phyloP scores from a whole-genome alignment of 305 asterid genomes.

The Fraxinus angustifolia region DNA sequence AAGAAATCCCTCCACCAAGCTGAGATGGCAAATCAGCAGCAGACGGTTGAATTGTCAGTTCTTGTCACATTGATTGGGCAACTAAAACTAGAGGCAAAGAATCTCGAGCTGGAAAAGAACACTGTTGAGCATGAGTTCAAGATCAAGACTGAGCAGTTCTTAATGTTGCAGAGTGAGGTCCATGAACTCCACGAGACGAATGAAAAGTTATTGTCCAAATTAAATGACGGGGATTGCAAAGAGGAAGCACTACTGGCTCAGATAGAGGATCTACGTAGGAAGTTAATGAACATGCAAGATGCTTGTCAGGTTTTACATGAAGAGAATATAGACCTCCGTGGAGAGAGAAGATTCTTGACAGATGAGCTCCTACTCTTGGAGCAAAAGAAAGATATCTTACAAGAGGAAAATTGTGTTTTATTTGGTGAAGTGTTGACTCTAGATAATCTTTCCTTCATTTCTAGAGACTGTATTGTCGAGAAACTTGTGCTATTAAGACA shows the following conservation, averaged over 20 bases:
- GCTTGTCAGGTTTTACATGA: conserved; percentile 40
- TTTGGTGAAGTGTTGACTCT: conserved; percentile 46
- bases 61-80: conserved; percentile 62
- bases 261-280: conserved; percentile 41
- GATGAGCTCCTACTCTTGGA: conserved; percentile 36
- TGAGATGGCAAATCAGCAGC: conserved; percentile 61
- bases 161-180: conserved; percentile 44
- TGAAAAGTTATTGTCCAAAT: conserved; percentile 45
- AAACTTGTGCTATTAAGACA: conserved; percentile 43
- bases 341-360: conserved; percentile 50
- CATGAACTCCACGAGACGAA: conserved; percentile 43
- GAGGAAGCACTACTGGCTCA: conserved; percentile 43
- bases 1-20: conserved; percentile 38
- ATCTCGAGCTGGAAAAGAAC: conserved; percentile 49
- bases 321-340: conserved; percentile 38
- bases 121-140: conserved; percentile 42
- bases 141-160: conserved; percentile 38
- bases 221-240: conserved; percentile 48
- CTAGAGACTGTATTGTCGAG: conserved; percentile 52
- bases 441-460: conserved; percentile 46
- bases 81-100: conserved; percentile 39
- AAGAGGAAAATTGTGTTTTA: conserved; percentile 56
- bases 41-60: conserved; percentile 50
- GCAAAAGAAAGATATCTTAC: conserved; percentile 42
- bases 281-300: conserved; percentile 41